phyloP scores from a whole-genome alignment of 495 filamentous ascomycete genomes.

The Paragyromitra xinjiangensis region DNA sequence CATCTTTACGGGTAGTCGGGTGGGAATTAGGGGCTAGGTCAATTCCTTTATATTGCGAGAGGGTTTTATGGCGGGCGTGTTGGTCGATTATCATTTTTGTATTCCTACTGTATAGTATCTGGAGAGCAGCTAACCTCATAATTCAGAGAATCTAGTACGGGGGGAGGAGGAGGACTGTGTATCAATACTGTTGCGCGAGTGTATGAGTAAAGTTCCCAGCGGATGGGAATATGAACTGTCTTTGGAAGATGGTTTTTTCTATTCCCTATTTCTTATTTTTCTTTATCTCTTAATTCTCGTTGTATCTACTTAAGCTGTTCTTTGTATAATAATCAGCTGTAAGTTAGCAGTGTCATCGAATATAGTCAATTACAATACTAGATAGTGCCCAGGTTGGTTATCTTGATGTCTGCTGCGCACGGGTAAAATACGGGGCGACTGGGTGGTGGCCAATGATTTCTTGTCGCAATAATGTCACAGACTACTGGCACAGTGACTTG shows the following conservation, averaged over 20 bases:
- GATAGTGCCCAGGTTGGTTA: background rate
- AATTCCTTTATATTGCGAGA: background rate
- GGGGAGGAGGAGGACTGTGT: background rate
- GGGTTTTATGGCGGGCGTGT: background rate
- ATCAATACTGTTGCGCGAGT: background rate
- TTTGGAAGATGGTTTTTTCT: background rate
- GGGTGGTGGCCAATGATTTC: too few relatives aligned
- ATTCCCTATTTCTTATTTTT: background rate
- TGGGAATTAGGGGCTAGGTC: background rate
- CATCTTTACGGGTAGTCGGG: background rate
- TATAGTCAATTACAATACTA: background rate
- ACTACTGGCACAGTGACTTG: background rate
- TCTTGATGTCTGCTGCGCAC: too few relatives aligned
- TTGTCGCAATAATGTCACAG: too few relatives aligned
- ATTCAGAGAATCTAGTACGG: background rate
- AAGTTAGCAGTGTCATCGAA: background rate
- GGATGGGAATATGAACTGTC: background rate
- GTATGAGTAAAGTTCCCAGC: background rate
- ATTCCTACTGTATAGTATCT: constrained; percentile 1
- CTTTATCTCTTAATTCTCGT: background rate
- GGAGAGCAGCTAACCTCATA: constrained; percentile 5
- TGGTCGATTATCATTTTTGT: background rate
- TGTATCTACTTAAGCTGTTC: background rate
- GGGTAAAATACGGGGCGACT: too few relatives aligned
- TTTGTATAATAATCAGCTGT: constrained; percentile 1